Evolutionary conservation across 345 rosid genomes (phyloP), one percentile per base, ranked within the genome.

Genomic region (Geranium rotundifolium): DNA sequence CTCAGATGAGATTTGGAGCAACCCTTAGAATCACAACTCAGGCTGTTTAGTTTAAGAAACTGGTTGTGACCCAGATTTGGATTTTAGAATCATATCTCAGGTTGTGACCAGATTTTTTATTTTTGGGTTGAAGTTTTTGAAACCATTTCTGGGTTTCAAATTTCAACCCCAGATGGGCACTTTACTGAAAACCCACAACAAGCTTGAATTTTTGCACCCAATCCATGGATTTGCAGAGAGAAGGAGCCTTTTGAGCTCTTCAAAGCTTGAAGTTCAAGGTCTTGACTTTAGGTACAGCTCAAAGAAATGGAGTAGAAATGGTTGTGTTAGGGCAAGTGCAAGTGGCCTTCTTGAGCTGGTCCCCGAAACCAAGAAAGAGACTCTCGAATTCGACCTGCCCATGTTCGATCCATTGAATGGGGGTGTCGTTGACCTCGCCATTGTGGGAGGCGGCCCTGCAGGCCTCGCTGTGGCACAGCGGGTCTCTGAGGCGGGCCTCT

Each of bases 391-490:
- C 61, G 97, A 89, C 67, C 95, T 89, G 63, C 98, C 97, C 49
- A n/a, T 84, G 65, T 84, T 75, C 69, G 86, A 92, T 71, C 75
- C 88, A 3, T 74, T 86, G 7, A 81, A 79, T 73, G 85, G 80
- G 13, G 67, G 63, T 56, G 78, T 76, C 14, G 88, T 87, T 59
- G 99, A 93, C 70, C 78, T 93, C 39, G 99, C 97, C 0, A 90
- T 93, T 20, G 99, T 93, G 3, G 99, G 99, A 19, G 99, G 99
- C 0, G 99, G 99, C 5, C 97, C 99, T 14, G 97, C 99, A 0
- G 99, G 99, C 65, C 85, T 92, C 15, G 98, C 98, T 3, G 98
- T 92, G 63, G 97, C 98, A 6, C 96, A 89, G 72, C 95, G 80
- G 62, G 99, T 93, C 30, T 89, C 99, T 0, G 87, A 84, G 72